Base-by-base conservation (phyloP, 176 grass and related monocot genomes). In the Saccharum spontaneum region DNA sequence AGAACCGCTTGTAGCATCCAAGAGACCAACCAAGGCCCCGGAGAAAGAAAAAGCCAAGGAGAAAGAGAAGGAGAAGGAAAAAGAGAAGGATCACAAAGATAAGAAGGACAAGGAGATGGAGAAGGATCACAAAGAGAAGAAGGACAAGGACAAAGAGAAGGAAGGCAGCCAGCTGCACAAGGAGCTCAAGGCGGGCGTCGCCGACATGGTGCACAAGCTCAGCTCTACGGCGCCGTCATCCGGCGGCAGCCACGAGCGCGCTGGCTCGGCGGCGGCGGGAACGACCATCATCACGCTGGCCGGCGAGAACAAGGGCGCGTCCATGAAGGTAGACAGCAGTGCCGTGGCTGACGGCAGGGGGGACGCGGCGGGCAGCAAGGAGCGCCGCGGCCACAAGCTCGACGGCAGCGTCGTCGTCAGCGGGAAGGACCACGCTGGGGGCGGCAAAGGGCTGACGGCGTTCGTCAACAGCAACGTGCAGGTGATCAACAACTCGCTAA, bases 401-500 rank as follows among this genome's bases (percentile, higher is more conserved):
- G 74, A 70, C 50, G 71, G 10, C 31, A 22, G 68, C 16, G 76
- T 18, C 7, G 71, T 49, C 15, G 71, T 2, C 3, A 59, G 17
- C 12, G 38, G n/a, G 65, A 72, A 40, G 44, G 65, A 68, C 34
- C 49, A 30, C 11, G 31, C 8, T 30, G 57, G 81, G 45, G 46
- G 80, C 50, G 46, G 80, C 50, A 36, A 11, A 9, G 75, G 57
- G 78, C 22, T 86, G n/a, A 64, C 69, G 46, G 79, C 89, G 33
- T 85, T 78, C 7, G 71, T 97, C 23, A 97, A 94, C 71, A 94
- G 89, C 79, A 97, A 97, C 71, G 94, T 97, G 55, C 94, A 97
- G 74, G 86, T 88, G 79, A 86, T 92, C 87, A 97, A 97, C 82
- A 97, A 97, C 85, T 97, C 94, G 36, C 46, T 97, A 73, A 12